These are phyloP conservation scores for Hura crepitans DNA, from an alignment of 441 rosid species.

Conservation along the genomic window DNA sequence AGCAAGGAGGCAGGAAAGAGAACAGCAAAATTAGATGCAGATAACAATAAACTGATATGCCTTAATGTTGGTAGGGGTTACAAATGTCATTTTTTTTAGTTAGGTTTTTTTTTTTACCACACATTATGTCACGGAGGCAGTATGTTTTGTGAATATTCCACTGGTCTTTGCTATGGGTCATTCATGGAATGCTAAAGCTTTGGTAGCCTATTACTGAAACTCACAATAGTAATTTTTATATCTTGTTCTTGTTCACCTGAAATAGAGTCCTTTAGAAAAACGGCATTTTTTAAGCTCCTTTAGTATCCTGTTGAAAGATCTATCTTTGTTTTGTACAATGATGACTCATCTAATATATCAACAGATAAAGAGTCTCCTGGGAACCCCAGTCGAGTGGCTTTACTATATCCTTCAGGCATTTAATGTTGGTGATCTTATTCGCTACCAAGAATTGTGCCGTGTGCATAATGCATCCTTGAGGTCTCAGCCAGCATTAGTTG, in stretches of 20 bases:
- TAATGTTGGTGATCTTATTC: conserved; percentile 76
- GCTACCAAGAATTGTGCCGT: conserved; percentile 76
- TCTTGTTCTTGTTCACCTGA: background rate
- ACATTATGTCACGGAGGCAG: background rate
- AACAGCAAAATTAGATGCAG: background rate
- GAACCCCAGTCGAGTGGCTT: conserved; percentile 88
- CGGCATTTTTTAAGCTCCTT: background rate
- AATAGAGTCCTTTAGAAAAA: background rate
- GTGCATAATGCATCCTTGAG: conserved; percentile 75
- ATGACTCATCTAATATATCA: conserved; percentile 15
- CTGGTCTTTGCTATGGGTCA: background rate
- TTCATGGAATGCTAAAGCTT: background rate
- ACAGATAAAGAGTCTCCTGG: conserved; percentile 83
- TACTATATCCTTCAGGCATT: conserved; percentile 92
- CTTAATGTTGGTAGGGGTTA: background rate
- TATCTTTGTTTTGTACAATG: background rate
- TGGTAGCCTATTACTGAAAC: background rate
- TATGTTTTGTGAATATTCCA: background rate
- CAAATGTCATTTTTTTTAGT: background rate
- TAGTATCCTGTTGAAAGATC: background rate
- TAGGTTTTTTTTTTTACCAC: background rate
- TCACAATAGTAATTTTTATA: no score
- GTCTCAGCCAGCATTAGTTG: conserved; percentile 91
- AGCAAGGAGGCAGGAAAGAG: background rate
- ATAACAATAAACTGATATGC: background rate